Conservation (phyloP, 1,284 basidiomycete species). For the Schizophyllum commune region DNA sequence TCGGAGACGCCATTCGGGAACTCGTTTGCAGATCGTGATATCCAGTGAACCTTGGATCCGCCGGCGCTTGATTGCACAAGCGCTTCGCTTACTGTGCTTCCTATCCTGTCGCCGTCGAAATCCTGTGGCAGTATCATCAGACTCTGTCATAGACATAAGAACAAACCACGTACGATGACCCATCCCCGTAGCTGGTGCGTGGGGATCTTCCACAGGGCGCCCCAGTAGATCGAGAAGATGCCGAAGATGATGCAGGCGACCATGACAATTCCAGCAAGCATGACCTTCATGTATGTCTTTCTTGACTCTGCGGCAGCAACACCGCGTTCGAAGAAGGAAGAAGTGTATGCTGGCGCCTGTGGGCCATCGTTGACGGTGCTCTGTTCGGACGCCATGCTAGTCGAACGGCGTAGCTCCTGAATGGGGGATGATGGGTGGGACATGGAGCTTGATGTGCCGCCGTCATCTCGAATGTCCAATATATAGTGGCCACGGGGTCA, state of each 20-base stretch:
- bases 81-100: constrained; percentile 28
- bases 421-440: no score
- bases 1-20: constrained; percentile 32
- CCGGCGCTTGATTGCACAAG: constrained; percentile 19
- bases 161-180: constrained; percentile 29
- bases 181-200: constrained; percentile 28
- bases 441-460: no score
- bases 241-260: constrained; percentile 30
- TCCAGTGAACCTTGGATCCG: constrained; percentile 28
- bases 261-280: constrained; percentile 10
- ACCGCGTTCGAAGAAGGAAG: constrained; percentile 20
- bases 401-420: no score
- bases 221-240: constrained; percentile 42
- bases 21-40: constrained; percentile 25
- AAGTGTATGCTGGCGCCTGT: constrained; percentile 4
- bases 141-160: not conserved
- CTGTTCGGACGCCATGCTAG: no score
- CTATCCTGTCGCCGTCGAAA: constrained; percentile 43
- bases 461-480: no score
- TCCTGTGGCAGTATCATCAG: constrained; percentile 27
- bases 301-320: constrained; percentile 19
- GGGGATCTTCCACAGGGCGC: constrained; percentile 36
- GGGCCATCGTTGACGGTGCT: no score
- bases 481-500: no score
- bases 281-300: constrained; percentile 25